Evolutionary conservation across 345 rosid species (phyloP), one percentile per base, ranked within the genome.

Genomic region (Euphorbia tirucalli): DNA sequence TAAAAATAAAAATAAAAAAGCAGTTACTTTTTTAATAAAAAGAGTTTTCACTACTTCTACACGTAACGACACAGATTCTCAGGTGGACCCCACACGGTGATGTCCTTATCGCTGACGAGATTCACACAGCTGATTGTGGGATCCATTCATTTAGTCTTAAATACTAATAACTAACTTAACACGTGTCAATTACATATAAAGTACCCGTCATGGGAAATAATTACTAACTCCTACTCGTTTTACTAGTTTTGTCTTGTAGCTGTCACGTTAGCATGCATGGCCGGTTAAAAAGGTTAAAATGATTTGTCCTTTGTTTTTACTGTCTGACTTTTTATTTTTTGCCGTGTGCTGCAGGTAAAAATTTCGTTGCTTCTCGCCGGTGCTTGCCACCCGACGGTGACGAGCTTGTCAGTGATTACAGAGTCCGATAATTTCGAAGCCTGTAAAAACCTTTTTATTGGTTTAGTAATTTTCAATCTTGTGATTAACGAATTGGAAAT

Each of bases 31-130:
- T n/a, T n/a, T n/a, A n/a, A n/a, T n/a, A n/a, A n/a, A n/a, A n/a
- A n/a, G n/a, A n/a, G n/a, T n/a, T 61, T 69, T 61, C 73, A 61
- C 69, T 69, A 39, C 31, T 44, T 32, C 56, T 55, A 41, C 46
- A 32, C 75, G 77, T 44, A 80, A 73, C 78, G 86, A 83, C 86
- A 83, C 72, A 83, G 86, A 83, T 83, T 75, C 84, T 0, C 30
- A 5, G 7, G 24, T n/a, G 64, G 76, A 64, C 21, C 70, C 79
- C 61, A 73, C 81, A 21, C 82, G 77, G 44, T 41, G 66, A 57
- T 39, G 62, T 79, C 73, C 59, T 69, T 74, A 44, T 19, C 30
- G 19, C 39, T 35, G 68, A 70, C 78, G 80, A 72, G 65, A 77
- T 60, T 63, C 56, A 72, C 76, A 72, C 59, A 59, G 56, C 46